Conservation (phyloP, 2,329 filamentous ascomycete species). For the Coniochaeta sp. region DNA sequence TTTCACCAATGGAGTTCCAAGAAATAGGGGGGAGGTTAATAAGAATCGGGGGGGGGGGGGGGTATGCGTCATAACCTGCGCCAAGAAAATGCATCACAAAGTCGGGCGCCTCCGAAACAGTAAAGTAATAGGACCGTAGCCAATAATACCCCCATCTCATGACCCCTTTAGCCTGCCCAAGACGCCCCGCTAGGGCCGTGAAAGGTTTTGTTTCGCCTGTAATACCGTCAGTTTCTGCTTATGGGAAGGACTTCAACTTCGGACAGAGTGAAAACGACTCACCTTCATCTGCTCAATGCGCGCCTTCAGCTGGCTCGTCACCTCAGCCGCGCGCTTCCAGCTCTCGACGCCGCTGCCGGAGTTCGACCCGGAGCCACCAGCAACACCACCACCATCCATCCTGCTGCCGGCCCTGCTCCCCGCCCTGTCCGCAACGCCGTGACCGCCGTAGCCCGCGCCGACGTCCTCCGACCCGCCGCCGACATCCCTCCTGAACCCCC, state of each 20-base stretch:
- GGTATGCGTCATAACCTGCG: not conserved
- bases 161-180: not conserved
- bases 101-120: not conserved
- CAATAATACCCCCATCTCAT: not conserved
- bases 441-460: slow-evolving; percentile 10
- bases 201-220: slow-evolving; percentile 1
- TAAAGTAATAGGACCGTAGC: not conserved
- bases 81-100: not conserved
- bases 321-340: slow-evolving; percentile 94
- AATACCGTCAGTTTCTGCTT: not conserved
- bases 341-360: slow-evolving; percentile 61
- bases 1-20: not conserved
- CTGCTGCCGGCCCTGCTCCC: slow-evolving; percentile 14
- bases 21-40: not conserved
- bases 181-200: slow-evolving; percentile 1
- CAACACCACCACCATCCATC: slow-evolving; percentile 7
- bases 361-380: slow-evolving; percentile 4
- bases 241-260: not conserved
- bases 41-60: not conserved
- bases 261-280: slow-evolving; percentile 10
- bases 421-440: slow-evolving; percentile 8
- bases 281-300: slow-evolving; percentile 98
- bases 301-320: slow-evolving; percentile 94
- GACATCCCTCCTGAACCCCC: slow-evolving; percentile 38
- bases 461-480: slow-evolving; percentile 23